A percentile compares a stretch with the other conserved stretches of the same genome.
phyloP scores from a whole-genome alignment of 139 green algal genomes.

The Coccomyxa sp. region DNA sequence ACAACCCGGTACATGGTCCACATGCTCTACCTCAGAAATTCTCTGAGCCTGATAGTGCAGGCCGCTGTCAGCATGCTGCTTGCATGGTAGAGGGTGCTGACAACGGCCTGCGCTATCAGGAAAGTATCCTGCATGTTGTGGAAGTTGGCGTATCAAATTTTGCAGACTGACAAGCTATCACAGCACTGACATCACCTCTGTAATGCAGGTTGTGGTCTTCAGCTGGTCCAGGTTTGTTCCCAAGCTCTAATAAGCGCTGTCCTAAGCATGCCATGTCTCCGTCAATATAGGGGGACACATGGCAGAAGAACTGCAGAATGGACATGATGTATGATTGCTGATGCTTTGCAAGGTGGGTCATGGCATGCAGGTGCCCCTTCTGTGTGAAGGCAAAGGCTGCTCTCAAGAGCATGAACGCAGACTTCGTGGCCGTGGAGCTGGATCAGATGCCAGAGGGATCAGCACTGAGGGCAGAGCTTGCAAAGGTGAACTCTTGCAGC shows the following conservation, averaged over 20 bases:
- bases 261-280: no score
- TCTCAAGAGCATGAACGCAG: not conserved
- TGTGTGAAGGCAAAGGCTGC: not conserved
- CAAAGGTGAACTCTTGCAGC: not conserved
- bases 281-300: no score
- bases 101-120: no score
- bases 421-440: not conserved
- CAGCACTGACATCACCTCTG: no score
- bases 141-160: not conserved
- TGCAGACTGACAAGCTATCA: not conserved
- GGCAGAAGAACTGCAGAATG: no score
- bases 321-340: no score
- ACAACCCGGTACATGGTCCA: constrained; percentile 1
- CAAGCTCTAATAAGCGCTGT: no score
- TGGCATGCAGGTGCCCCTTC: not conserved
- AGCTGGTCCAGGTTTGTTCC: not conserved
- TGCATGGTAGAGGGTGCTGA: no score
- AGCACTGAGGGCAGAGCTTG: not conserved
- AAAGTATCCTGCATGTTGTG: not conserved
- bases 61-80: no score
- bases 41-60: not conserved
- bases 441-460: not conserved
- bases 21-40: not conserved
- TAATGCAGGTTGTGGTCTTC: not conserved
- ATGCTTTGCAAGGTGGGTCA: no score